phyloP scores from a whole-genome alignment of 306 rosid genomes.

The Cicer chorassanicum region DNA sequence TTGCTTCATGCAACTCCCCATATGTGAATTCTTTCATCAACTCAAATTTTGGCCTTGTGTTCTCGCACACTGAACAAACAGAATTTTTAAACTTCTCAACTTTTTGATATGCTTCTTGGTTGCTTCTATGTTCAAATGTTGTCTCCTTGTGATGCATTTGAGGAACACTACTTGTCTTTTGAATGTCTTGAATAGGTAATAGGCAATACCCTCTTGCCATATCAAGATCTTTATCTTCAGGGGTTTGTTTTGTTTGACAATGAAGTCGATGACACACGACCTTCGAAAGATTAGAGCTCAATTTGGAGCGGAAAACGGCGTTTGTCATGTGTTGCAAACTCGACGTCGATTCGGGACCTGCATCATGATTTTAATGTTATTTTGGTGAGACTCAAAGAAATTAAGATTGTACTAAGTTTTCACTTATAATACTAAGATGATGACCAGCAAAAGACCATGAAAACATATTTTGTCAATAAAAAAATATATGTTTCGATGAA shows the following conservation, averaged over 20 bases:
- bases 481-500: too few relatives aligned
- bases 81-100: conserved; percentile 49
- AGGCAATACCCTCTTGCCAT: conserved; percentile 50
- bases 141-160: conserved; percentile 37
- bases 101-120: conserved; percentile 31
- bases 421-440: neutral
- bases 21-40: conserved; percentile 66
- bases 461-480: neutral
- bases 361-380: conserved; percentile 28
- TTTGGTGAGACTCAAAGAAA: neutral
- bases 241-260: conserved; percentile 35
- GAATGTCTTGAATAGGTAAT: conserved; percentile 19
- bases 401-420: neutral
- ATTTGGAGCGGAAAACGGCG: conserved; percentile 11
- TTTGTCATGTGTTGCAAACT: conserved; percentile 1
- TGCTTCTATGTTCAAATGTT: conserved; percentile 24
- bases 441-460: neutral
- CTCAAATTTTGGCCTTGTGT: conserved; percentile 61
- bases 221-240: conserved; percentile 38
- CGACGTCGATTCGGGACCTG: conserved; percentile 42
- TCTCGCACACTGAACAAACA: conserved; percentile 59
- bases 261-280: neutral
- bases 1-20: conserved; percentile 63
- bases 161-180: conserved; percentile 29
- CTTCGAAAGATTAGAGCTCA: conserved; percentile 6